A percentile compares a stretch with the other conserved stretches of the same genome.
These are phyloP conservation scores for Cryptococcus sp. DNA, from an alignment of 1,284 basidiomycete species.

Conservation along the genomic window DNA sequence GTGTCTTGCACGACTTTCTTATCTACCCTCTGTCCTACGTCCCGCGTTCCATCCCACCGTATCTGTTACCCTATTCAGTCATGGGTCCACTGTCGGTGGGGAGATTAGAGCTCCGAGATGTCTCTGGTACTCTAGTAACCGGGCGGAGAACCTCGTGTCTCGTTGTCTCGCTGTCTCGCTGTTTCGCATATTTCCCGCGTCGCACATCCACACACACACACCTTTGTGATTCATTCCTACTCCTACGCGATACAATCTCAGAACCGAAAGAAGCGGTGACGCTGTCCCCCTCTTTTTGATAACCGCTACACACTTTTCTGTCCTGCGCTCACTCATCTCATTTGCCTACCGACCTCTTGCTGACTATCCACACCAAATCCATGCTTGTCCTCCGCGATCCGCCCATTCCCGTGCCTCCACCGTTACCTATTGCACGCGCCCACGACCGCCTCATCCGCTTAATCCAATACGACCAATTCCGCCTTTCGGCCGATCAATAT, in stretches of 20 bases:
- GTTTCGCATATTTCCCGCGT: too few relatives aligned
- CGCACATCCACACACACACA: too few relatives aligned
- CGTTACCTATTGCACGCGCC: neutral
- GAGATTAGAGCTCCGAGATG: too few relatives aligned
- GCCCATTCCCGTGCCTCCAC: neutral
- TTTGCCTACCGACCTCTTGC: neutral
- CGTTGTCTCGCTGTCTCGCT: too few relatives aligned
- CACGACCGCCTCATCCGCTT: constrained; percentile 10
- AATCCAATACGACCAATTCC: neutral
- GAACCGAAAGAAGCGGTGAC: neutral
- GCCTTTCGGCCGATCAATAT: constrained; percentile 6
- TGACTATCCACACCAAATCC: neutral
- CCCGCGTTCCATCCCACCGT: too few relatives aligned
- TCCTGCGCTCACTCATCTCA: neutral
- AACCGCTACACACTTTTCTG: neutral
- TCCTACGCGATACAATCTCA: neutral
- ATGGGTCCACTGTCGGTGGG: too few relatives aligned
- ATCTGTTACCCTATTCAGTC: too few relatives aligned
- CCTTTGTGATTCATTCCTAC: too few relatives aligned
- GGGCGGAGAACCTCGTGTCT: too few relatives aligned
- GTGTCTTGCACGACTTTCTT: constrained; percentile 8
- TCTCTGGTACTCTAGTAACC: too few relatives aligned
- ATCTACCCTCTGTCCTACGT: too few relatives aligned
- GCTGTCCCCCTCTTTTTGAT: neutral
- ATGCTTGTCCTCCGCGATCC: neutral